Evolutionary conservation across 805 yeast genomes (phyloP).

Genomic region (Candida ovalis): DNA sequence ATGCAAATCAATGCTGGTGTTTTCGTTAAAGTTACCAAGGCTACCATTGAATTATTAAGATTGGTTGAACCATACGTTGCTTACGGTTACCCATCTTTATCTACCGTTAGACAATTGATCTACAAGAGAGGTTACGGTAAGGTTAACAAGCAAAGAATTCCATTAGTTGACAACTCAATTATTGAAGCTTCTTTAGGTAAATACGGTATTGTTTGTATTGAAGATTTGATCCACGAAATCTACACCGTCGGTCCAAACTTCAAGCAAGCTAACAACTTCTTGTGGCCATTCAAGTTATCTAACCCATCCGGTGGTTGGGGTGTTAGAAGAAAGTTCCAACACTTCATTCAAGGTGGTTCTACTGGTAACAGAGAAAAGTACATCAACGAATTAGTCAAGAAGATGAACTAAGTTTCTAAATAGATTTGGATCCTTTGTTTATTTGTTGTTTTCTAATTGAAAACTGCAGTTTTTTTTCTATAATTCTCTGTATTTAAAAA

Average conservation of each 20-base stretch:
- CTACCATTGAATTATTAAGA: constrained; percentile 87
- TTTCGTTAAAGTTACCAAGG: constrained; percentile 92
- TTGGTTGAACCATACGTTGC: constrained; percentile 96
- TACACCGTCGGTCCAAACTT: constrained; percentile 97
- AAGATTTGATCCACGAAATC: constrained; percentile 94
- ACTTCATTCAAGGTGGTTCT: constrained; percentile 97
- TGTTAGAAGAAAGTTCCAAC: constrained; percentile 93
- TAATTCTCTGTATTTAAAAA: constrained; percentile 4
- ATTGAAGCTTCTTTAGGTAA: constrained; percentile 85
- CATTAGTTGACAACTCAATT: constrained; percentile 83
- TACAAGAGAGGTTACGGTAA: constrained; percentile 99
- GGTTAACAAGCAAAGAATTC: constrained; percentile 92
- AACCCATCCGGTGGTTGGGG: constrained; percentile 99
- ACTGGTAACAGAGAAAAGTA: constrained; percentile 96
- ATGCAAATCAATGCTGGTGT: constrained; percentile 94
- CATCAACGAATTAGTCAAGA: constrained; percentile 92
- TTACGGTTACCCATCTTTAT: constrained; percentile 94
- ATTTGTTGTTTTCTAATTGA: no score
- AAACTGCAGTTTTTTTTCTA: constrained; percentile 3
- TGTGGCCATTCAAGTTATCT: constrained; percentile 96
- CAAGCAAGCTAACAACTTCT: constrained; percentile 97
- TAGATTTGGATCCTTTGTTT: constrained; percentile 1
- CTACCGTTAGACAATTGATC: constrained; percentile 86
- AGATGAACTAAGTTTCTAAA: constrained; percentile 67
- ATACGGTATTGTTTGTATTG: constrained; percentile 88